Percentiles rank a stretch among this genome's conserved stretches.
These are phyloP conservation scores for Parmelia sp. DNA, from an alignment of 495 filamentous ascomycete genomes.

Conservation along the genomic window DNA sequence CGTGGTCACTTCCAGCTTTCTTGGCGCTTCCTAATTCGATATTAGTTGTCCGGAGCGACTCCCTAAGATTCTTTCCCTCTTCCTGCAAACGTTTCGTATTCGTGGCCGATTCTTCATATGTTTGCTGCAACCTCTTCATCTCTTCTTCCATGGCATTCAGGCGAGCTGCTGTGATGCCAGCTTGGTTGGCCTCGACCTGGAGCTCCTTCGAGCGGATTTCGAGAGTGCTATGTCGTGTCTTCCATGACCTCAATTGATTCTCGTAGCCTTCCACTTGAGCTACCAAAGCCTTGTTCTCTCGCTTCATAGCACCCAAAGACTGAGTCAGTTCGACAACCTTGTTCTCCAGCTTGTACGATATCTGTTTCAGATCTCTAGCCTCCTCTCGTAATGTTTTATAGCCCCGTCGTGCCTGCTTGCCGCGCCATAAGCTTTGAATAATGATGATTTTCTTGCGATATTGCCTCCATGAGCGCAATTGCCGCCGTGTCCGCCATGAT, in stretches of 20 bases:
- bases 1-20: slow-evolving; percentile 60
- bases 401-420: slow-evolving; percentile 66
- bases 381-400: slow-evolving; percentile 93
- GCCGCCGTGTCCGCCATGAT: slow-evolving; percentile 72
- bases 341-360: slow-evolving; percentile 98
- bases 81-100: slow-evolving; percentile 92
- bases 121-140: slow-evolving; percentile 83
- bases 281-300: slow-evolving; percentile 81
- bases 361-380: slow-evolving; percentile 95
- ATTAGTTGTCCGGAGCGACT: slow-evolving; percentile 67
- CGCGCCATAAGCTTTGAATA: slow-evolving; percentile 91
- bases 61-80: slow-evolving; percentile 74
- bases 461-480: slow-evolving; percentile 74
- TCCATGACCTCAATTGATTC: slow-evolving; percentile 89
- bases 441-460: slow-evolving; percentile 85
- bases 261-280: slow-evolving; percentile 95
- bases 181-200: slow-evolving; percentile 94
- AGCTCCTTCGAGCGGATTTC: slow-evolving; percentile 88
- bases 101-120: slow-evolving; percentile 74
- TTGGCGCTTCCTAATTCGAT: slow-evolving; percentile 71
- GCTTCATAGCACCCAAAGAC: slow-evolving; percentile 81
- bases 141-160: slow-evolving; percentile 86
- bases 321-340: slow-evolving; percentile 98
- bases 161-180: slow-evolving; percentile 85
- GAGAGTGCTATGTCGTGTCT: slow-evolving; percentile 81